A percentile compares a stretch with the other conserved stretches of the same genome.
phyloP scores from a whole-genome alignment of 345 rosid genomes.

The Rhizophora apiculata region DNA sequence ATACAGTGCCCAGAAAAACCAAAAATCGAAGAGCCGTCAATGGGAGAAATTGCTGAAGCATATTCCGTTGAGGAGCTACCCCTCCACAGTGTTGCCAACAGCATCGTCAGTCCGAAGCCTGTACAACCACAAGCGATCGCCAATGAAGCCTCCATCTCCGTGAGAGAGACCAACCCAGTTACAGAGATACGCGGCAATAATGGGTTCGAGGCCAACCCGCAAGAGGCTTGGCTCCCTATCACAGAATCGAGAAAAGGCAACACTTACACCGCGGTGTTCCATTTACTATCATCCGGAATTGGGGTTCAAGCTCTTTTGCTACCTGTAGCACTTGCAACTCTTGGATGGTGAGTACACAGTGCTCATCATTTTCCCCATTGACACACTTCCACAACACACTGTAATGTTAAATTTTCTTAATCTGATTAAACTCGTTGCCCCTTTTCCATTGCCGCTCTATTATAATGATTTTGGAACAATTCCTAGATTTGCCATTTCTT shows the following conservation, averaged over 20 bases:
- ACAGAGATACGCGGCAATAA: neutral
- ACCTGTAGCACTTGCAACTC: slow-evolving; percentile 39
- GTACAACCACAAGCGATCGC: neutral
- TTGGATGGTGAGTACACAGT: slow-evolving; percentile 39
- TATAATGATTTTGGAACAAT: no score
- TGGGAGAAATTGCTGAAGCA: neutral
- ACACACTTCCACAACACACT: neutral
- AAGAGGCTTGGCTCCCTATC: slow-evolving; percentile 46
- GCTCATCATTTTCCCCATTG: neutral
- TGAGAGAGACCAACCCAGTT: neutral
- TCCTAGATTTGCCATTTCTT: neutral
- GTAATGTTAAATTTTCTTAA: neutral
- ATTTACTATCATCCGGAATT: slow-evolving; percentile 40
- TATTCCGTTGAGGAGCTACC: neutral
- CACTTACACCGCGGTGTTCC: slow-evolving; percentile 17
- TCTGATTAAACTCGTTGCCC: neutral
- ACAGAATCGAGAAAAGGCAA: slow-evolving; percentile 50
- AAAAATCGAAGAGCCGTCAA: neutral
- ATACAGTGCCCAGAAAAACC: neutral
- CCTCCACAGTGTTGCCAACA: neutral
- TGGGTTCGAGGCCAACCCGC: slow-evolving; percentile 5
- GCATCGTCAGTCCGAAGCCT: neutral
- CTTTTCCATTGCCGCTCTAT: neutral
- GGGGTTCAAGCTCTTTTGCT: slow-evolving; percentile 45
- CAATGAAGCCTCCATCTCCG: neutral